Base-by-base conservation (phyloP, 2,329 filamentous ascomycete species). In the Talaromyces funiculosus region DNA sequence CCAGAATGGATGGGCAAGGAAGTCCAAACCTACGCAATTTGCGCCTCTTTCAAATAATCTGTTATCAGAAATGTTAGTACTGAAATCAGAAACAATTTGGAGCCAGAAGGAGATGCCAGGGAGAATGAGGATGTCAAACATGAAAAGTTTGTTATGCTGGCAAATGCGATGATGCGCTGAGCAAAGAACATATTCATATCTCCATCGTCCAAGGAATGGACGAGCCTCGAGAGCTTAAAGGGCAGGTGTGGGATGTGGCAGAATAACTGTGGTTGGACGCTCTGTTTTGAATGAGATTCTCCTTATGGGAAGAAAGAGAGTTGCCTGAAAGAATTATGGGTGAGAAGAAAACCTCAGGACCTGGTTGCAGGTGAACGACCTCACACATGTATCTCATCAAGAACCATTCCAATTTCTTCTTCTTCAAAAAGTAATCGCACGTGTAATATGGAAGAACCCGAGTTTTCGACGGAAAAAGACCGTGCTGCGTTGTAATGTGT, bases 1-100 rank as follows among this genome's bases (percentile, higher is more conserved):
- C 94, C 94, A 99, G 78, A 99, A 97, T 1, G 92, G 92, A 72
- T 97, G 92, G 2, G 92, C 89, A 31, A 96, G 82, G 72, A 96
- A 99, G 76, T 99, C 94, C 18, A 97, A 83, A 16, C 94, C 94
- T 42, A 96, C 92, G 68, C 85, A 88, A 31, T 84, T 83, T 29
- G 91, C 90, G 64, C 89, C 94, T 66, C 94, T 90, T 73, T 99
- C 93, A 72, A 97, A 97, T 8, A 97, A 84, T 67, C 94, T 99
- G 67, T 60, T 53, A 38, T 56, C 38, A 62, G 64, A 58, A 1
- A 68, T 64, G 73, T 81, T 66, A 83, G 81, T 69, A 71, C 64
- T 45, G n/a, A 56, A 42, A 60, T 59, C 26, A 24, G n/a, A n/a
- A 55, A 22, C n/a, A 57, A 53, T 31, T 18, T 56, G 35, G 61